Evolutionary conservation across 2,329 filamentous ascomycete genomes (phyloP).

Genomic region (Verticillium tricorpus): DNA sequence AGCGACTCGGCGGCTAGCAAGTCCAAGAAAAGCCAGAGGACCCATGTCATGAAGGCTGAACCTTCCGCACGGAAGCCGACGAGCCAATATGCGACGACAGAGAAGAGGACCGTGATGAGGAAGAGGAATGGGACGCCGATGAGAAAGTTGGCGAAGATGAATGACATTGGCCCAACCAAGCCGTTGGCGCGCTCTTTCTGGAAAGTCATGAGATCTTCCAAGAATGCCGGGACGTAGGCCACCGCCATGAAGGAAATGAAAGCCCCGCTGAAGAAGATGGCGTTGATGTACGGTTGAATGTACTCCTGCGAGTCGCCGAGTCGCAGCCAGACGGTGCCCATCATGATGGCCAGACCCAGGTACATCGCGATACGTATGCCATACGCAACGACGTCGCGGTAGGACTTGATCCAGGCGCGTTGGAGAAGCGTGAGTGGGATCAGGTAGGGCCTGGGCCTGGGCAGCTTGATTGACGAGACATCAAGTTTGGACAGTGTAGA

Average conservation of each 20-base stretch:
- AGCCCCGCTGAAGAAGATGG: constrained; percentile 70
- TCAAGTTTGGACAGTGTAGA: constrained; percentile 1
- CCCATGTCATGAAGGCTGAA: constrained; percentile 68
- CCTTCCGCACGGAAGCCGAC: constrained; percentile 66
- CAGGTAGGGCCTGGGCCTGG: constrained; percentile 38
- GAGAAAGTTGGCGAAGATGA: constrained; percentile 75
- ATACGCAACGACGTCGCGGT: constrained; percentile 80
- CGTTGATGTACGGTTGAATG: constrained; percentile 79
- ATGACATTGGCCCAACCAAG: constrained; percentile 68
- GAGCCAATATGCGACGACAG: constrained; percentile 73
- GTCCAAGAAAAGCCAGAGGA: constrained; percentile 83
- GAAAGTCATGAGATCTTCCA: constrained; percentile 72
- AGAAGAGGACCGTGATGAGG: constrained; percentile 71
- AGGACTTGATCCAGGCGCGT: constrained; percentile 76
- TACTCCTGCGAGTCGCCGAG: constrained; percentile 63
- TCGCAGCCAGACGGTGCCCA: constrained; percentile 83
- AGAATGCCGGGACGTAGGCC: constrained; percentile 77
- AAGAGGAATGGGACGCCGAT: constrained; percentile 81
- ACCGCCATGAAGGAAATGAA: constrained; percentile 82
- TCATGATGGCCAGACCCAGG: constrained; percentile 69
- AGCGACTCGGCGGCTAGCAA: constrained; percentile 77
- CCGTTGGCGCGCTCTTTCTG: constrained; percentile 78
- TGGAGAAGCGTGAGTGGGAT: constrained; percentile 66
- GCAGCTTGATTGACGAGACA: constrained; percentile 14
- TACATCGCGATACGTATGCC: constrained; percentile 83